Base-by-base conservation (phyloP, 75 land plant genomes). In the Pinus tabuliformis region DNA sequence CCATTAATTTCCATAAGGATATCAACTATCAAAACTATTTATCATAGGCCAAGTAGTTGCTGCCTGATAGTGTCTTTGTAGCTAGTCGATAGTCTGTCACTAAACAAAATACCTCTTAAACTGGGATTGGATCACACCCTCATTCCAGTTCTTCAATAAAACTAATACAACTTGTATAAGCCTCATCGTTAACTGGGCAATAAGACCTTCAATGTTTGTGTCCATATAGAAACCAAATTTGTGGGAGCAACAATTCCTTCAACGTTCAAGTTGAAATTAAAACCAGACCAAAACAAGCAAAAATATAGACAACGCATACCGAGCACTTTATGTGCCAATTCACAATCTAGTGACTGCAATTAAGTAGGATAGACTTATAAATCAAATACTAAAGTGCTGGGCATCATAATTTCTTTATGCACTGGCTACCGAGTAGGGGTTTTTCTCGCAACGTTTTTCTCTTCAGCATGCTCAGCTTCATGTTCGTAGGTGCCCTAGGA, bases 401-500 rank as follows among this genome's bases (percentile, higher is more conserved):
- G 21, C 52, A 37, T 68, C 71, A 68, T 6, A 45, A 45, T 45
- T 45, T 45, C 49, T 45, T 45, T 6, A 8, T 6, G 49, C 49
- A 42, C 6, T 66, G 24, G 52, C 49, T 68, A 11, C 52, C 3
- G 11, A 22, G 52, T 68, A 39, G 71, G 4, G 52, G 9, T 33
- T 33, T 68, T 45, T 68, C 24, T 68, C 3, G 49, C 20, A 1
- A 6, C n/a, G 12, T 16, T 42, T 39, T 68, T 36, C 18, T 64
- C 74, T 4, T 54, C 45, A 20, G 58, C 61, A 11, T 22, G 20
- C 39, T 61, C 81, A 64, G 21, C 58, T 63, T 79, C 20, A 73
- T 66, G 37, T 42, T 58, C 12, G 65, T 62, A 87, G 80, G 18
- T 3, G 61, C 61, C 20, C 58, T 73, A 57, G 88, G 79, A 56